Evolutionary conservation across 139 green algal genomes (phyloP).

Genomic region (Tetraselmis chui): DNA sequence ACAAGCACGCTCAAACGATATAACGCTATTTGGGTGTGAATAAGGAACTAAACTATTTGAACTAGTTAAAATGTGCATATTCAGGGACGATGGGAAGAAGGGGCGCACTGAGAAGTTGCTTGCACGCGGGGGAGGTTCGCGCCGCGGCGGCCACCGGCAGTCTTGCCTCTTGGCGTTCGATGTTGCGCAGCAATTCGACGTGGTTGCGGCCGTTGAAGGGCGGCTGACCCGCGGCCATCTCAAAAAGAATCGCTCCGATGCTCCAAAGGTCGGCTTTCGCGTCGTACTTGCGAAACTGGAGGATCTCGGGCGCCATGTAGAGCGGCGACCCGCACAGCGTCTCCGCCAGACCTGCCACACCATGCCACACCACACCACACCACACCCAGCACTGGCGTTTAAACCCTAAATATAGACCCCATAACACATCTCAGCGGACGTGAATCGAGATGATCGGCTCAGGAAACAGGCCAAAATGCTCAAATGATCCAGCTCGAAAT

Average conservation of each 20-base stretch:
- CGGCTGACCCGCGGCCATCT: constrained; percentile 77
- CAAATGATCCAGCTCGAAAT: too few relatives aligned
- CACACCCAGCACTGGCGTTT: too few relatives aligned
- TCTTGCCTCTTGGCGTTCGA: constrained; percentile 60
- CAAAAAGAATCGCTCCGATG: constrained; percentile 92
- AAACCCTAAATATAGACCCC: too few relatives aligned
- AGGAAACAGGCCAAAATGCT: too few relatives aligned
- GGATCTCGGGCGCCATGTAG: constrained; percentile 98
- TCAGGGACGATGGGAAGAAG: too few relatives aligned
- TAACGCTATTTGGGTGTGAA: too few relatives aligned
- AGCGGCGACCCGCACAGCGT: constrained; percentile 93
- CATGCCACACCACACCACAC: too few relatives aligned
- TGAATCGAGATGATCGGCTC: too few relatives aligned
- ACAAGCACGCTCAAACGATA: too few relatives aligned
- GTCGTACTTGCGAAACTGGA: constrained; percentile 65
- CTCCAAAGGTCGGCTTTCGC: constrained; percentile 90
- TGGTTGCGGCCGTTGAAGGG: constrained; percentile 87
- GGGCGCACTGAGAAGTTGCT: constrained; percentile 44
- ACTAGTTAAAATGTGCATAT: too few relatives aligned
- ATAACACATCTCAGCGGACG: too few relatives aligned
- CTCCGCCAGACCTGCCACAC: constrained; percentile 69
- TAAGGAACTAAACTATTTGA: too few relatives aligned
- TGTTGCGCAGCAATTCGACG: constrained; percentile 86
- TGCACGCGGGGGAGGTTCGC: constrained; percentile 41
- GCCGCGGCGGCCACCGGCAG: constrained; percentile 59